Evolutionary conservation across 2,329 filamentous ascomycete species (phyloP), one percentile per base, ranked within the genome.

Genomic region (Sordariomycetes sp.): DNA sequence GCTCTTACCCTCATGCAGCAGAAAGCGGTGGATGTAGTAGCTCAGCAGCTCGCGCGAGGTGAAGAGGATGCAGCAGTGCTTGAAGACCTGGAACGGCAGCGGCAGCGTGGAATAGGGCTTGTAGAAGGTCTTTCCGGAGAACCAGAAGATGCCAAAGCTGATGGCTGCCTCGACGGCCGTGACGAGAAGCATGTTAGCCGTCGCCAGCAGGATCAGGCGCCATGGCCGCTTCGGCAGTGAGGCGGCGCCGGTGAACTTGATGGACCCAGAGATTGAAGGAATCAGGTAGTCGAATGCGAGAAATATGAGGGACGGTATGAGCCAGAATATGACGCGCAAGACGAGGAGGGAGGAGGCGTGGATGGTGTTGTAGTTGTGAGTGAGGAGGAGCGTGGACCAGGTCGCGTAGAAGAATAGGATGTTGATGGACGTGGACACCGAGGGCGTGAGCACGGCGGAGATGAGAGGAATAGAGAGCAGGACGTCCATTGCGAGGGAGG

Each of bases 391-490:
- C 0, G 85, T 90, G 6, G 78, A 77, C 87, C 87, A 94, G 46
- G 85, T 90, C 63, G 94, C 73, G 55, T 87, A 90, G 58, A 94
- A 92, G 64, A 94, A 88, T 41, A 93, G 63, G 17, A 94, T 62
- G 55, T 92, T 94, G 42, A 94, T 66, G 2, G 80, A 87, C 2
- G 86, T 90, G 11, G 68, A 80, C 63, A 82, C 87, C 30, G 70
- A 64, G 3, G 75, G 72, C 15, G 75, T 68, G 32, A 79, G 63
- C 46, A 83, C 66, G 48, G 79, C 82, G 19, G 80, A 82, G 26
- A 85, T 59, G 42, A 86, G 70, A 2, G 83, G 83, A 24, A 90
- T 67, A 2, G 82, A 84, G 37, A 88, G 64, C 32, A 88, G 63
- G 17, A 83, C 57, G 48, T 82, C 77, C 68, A 84, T 75, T 19